Evolutionary conservation across 2,329 filamentous ascomycete genomes (phyloP), one percentile per base, ranked within the genome.

Genomic region (Ophidiomyces ophidiicola): DNA sequence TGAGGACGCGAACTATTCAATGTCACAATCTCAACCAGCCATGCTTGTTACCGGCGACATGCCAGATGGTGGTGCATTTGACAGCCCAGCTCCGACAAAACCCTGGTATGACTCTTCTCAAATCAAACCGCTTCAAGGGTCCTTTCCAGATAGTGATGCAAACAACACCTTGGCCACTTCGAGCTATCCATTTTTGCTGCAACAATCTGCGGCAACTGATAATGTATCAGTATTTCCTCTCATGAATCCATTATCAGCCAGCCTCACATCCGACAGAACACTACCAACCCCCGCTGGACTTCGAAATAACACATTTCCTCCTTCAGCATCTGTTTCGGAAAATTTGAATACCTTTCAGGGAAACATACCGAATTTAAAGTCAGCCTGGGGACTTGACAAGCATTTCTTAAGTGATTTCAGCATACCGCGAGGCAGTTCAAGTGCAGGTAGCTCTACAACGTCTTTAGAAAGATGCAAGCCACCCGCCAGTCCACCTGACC

Each of bases 21-120:
- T 53, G 17, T 55, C 58, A 36, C 49, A 59, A 6, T 50, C 60
- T 20, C 37, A 39, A 15, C 44, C 51, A 14, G 64, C 61, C 37
- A 54, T 59, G 45, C 46, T 62, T 4, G 52, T 59, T 11, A 55
- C 52, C 39, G 53, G 53, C 6, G 48, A 57, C 8, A 50, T 58
- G 5, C 52, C 51, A 21, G 32, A 37, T 41, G 8, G 37, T 29
- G 20, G 18, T 18, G 19, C 18, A 3, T 39, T 24, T 24, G 23
- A 14, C 24, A 24, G 15, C n/a, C 20, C 14, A 29, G 25, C 36
- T 2, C 29, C 19, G n/a, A 15, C 32, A 35, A 41, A 36, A 14
- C 14, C 38, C 6, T 41, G 38, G 38, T 34, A 41, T 14, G 25
- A 41, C 7, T 15, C 31, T 35, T 31, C 14, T 14, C 32, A 30